Percentiles rank a stretch among this genome's conserved stretches.
These are phyloP conservation scores for Malus hybrid DNA, from an alignment of 331 rosid genomes.

Conservation along the genomic window DNA sequence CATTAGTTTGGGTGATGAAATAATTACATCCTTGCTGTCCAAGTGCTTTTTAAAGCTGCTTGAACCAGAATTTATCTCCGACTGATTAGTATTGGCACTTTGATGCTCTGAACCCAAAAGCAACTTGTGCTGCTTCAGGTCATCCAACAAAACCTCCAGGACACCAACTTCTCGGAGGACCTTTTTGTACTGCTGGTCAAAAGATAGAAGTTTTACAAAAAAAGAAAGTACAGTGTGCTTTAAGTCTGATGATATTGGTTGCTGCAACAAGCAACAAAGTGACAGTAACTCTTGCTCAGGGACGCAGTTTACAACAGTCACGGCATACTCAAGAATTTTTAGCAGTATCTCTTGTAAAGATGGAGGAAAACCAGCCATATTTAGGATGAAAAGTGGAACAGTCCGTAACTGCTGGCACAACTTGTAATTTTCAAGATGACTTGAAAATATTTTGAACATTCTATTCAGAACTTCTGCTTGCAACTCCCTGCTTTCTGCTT, in stretches of 20 bases:
- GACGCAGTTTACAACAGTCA: constrained; percentile 95
- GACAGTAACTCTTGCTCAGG: constrained; percentile 99
- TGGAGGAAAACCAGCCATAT: constrained; percentile 88
- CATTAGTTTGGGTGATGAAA: constrained; percentile 73
- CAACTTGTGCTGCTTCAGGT: constrained; percentile 77
- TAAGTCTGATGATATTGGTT: constrained; percentile 80
- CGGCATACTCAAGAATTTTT: constrained; percentile 99
- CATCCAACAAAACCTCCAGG: constrained; percentile 92
- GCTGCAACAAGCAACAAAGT: constrained; percentile 96
- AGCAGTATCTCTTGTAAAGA: constrained; percentile 81
- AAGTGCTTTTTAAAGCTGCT: constrained; percentile 69
- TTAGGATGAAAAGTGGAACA: constrained; percentile 91
- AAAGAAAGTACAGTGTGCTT: constrained; percentile 88
- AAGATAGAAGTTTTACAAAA: constrained; percentile 90
- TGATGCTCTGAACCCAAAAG: constrained; percentile 57
- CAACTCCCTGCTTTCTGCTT: constrained; percentile 71
- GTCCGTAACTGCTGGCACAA: constrained; percentile 92
- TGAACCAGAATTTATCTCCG: constrained; percentile 58
- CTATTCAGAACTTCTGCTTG: constrained; percentile 96
- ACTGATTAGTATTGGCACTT: constrained; percentile 33
- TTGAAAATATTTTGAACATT: constrained; percentile 89
- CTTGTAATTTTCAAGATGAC: constrained; percentile 90
- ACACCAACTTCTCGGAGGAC: constrained; percentile 99
- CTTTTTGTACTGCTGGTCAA: constrained; percentile 96
- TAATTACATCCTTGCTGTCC: constrained; percentile 72